Evolutionary conservation across 2,329 filamentous ascomycete genomes (phyloP), one percentile per base, ranked within the genome.

Genomic region (Coniochaeta hoffmannii): DNA sequence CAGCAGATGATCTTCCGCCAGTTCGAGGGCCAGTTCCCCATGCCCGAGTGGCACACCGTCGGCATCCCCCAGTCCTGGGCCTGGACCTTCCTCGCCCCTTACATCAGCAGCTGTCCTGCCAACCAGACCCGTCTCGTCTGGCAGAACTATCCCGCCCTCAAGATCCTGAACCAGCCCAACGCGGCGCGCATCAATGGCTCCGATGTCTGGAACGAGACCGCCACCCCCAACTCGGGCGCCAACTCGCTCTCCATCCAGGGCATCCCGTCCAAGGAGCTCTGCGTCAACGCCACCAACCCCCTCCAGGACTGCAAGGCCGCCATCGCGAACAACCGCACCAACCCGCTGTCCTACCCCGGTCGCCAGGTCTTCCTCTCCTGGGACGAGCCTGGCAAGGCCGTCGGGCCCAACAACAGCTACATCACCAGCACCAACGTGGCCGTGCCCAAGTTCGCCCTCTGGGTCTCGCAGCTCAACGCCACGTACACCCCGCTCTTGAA

Each of bases 1-100:
- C 90, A 95, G 73, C 88, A 95, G 73, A 77, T 92, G 75, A 85
- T 89, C 61, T 94, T 94, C 77, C 85, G 90, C 19, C 89, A 94
- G 66, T 90, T 94, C 67, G 78, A 83, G 32, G 90, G 89, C 15
- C 79, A 90, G 7, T 88, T 89, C 70, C 87, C 90, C 22, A 89
- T 90, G 86, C 87, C 89, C 0, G 86, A 88, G 10, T 94, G 88
- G 88, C 91, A 93, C 66, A 84, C 89, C 64, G 77, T 83, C 6
- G 88, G 88, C 36, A 85, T 93, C 24, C 89, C 89, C 0, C 90
- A 95, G 68, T 89, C 86, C 0, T 95, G 89, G 89, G 82, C 85
- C 0, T 95, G 90, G 90, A 88, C 89, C 0, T 77, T 90, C 22
- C 76, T 94, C 4, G 89, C 90, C 0, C 90, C 89, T 0, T 91